phyloP scores from a whole-genome alignment of 2,329 filamentous ascomycete species.

The Ascochyta viciae-villosae region DNA sequence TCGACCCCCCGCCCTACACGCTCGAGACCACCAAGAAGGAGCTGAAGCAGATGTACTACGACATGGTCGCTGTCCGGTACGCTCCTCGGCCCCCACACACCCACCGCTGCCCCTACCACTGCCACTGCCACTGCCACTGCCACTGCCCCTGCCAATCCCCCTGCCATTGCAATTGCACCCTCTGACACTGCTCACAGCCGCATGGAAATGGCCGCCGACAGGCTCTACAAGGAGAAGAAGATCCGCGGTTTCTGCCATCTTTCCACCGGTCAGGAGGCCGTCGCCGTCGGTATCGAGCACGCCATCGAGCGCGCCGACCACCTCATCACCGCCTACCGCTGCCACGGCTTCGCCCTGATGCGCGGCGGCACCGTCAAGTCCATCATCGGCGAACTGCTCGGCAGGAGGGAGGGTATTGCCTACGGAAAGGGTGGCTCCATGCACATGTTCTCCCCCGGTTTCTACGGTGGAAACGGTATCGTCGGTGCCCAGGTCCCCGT shows the following conservation, averaged over 20 bases:
- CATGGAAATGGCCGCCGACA: constrained; percentile 99
- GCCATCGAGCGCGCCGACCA: constrained; percentile 91
- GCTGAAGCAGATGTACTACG: constrained; percentile 98
- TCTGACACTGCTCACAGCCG: constrained; percentile 65
- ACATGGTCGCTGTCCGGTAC: constrained; percentile 95
- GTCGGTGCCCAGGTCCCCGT: constrained; percentile 98
- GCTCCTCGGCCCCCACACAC: constrained; percentile 35
- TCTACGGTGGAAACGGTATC: constrained; percentile 99
- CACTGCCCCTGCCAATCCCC: too few relatives aligned
- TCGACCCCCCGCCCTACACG: constrained; percentile 94
- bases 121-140: background rate
- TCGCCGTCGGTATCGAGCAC: constrained; percentile 95
- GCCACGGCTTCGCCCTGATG: constrained; percentile 98
- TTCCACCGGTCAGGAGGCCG: constrained; percentile 96
- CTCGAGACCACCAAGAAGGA: constrained; percentile 95
- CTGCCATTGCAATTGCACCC: background rate
- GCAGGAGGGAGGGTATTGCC: constrained; percentile 93
- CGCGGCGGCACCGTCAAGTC: constrained; percentile 87
- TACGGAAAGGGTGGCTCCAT: constrained; percentile 99
- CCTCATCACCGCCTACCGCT: constrained; percentile 97
- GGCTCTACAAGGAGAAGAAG: constrained; percentile 99
- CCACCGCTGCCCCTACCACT: too few relatives aligned
- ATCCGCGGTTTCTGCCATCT: constrained; percentile 99
- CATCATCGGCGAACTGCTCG: constrained; percentile 95
- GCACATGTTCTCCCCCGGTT: constrained; percentile 99